These are phyloP conservation scores for Albizia julibrissin DNA, from an alignment of 306 rosid species.

Conservation along the genomic window DNA sequence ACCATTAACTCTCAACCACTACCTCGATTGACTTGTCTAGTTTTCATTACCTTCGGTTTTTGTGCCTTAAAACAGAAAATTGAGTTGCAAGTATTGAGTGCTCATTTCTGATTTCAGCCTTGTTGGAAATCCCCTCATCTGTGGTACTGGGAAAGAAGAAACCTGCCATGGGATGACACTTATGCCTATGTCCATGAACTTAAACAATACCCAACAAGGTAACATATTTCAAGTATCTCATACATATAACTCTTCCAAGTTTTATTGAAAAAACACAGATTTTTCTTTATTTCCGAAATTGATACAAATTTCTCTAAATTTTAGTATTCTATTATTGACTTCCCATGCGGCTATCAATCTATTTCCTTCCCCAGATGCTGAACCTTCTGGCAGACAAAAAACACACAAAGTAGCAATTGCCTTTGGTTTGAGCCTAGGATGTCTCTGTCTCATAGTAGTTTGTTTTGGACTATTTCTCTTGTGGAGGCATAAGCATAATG, in stretches of 20 bases:
- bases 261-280: neutral
- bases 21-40: too few species aligned
- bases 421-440: conserved; percentile 85
- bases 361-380: conserved; percentile 55
- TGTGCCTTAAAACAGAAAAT: neutral
- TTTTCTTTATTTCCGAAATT: neutral
- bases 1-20: too few species aligned
- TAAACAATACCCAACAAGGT: conserved; percentile 71
- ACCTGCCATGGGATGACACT: conserved; percentile 73
- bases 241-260: neutral
- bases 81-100: neutral
- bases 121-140: conserved; percentile 86
- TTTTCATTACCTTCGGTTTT: neutral
- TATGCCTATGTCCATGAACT: conserved; percentile 94
- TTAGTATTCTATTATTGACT: neutral
- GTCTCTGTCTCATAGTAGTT: conserved; percentile 74
- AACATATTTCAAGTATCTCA: neutral
- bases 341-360: conserved; percentile 38
- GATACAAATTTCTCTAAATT: neutral
- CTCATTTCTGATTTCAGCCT: conserved; percentile 55
- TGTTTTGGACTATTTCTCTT: conserved; percentile 77
- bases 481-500: conserved; percentile 80
- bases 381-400: conserved; percentile 56
- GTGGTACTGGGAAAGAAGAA: conserved; percentile 79
- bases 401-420: conserved; percentile 77